Base-by-base conservation (phyloP, 495 filamentous ascomycete species). In the Pyronema domesticum region DNA sequence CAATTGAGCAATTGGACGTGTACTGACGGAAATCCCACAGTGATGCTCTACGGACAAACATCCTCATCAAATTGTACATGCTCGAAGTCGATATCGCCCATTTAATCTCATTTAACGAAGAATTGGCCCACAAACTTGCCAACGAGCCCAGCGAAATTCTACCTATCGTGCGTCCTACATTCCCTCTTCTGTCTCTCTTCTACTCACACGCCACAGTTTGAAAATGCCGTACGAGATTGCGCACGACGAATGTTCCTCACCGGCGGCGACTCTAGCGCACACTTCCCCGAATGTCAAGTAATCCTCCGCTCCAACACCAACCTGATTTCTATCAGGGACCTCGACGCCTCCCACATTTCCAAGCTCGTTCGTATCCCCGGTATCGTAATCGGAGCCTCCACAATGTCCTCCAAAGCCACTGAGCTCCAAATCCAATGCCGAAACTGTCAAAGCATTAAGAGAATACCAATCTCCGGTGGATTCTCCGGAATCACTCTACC, bases 71-170 rank as follows among this genome's bases (percentile, higher is more conserved):
- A 66, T 85, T 89, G 62, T 95, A 89, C 69, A 94, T 82, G 70
- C 95, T 91, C 71, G 91, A 99, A 68, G 81, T 99, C 58, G 89
- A 99, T 68, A 86, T 99, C 59, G 85, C 85, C 37, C 93, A 99
- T 67, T 72, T 99, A 39, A 94, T 95, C 67, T 91, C 84, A 50
- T 96, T 88, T 71, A 93, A 95, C 60, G 93, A 96, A 68, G 88
- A 95, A 65, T 76, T 99, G 54, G 93, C 89, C 37, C 85, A 95
- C 69, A 81, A 83, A 64, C 76, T 99, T 51, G 84, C 82, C 14
- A 89, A 82, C 33, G 89, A 96, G 64, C 93, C 93, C 2, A 82
- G 80, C 44, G 89, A 95, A 35, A 83, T 95, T 46, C 91, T 96
- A 55, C 89, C 93, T 53, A 71, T 95, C 33, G 89, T 95, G 73